Evolutionary conservation across 139 green algal species (phyloP).

Genomic region (Klebsormidium nitens): DNA sequence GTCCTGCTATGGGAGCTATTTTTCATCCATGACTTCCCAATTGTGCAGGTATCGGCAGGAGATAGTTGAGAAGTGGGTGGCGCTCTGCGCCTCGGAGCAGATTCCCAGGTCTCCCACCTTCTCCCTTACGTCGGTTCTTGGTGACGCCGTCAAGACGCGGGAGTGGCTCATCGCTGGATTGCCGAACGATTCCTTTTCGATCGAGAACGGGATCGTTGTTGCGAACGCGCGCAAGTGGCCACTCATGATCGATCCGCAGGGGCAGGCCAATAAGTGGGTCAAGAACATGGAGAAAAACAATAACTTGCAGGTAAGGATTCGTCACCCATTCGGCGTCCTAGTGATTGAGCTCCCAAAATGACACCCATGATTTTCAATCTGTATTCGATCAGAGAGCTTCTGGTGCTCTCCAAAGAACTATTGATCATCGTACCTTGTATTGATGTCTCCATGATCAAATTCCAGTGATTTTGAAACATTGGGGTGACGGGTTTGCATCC

Average conservation of each 20-base stretch:
- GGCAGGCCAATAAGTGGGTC: too few species aligned
- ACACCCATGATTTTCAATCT: too few species aligned
- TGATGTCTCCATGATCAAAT: too few species aligned
- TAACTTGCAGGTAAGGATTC: slow-evolving; percentile 23
- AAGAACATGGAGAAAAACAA: slow-evolving; percentile 44
- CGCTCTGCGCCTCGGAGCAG: slow-evolving; percentile 8
- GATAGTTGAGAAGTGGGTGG: slow-evolving; percentile 25
- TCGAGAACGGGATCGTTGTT: slow-evolving; percentile 48
- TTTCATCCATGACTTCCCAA: neutral
- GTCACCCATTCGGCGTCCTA: too few species aligned
- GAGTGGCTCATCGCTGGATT: slow-evolving; percentile 45
- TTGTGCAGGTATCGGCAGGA: slow-evolving; percentile 26
- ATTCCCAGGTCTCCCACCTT: slow-evolving; percentile 32
- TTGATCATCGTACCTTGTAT: too few species aligned
- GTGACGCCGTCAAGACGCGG: slow-evolving; percentile 43
- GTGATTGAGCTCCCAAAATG: too few species aligned
- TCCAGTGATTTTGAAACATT: too few species aligned
- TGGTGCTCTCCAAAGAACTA: too few species aligned
- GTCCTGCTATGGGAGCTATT: neutral
- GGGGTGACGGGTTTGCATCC: too few species aligned
- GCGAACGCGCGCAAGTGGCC: slow-evolving; percentile 42
- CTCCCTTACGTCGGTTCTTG: slow-evolving; percentile 21
- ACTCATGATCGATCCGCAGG: slow-evolving; percentile 50
- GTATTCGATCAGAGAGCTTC: too few species aligned
- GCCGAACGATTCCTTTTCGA: slow-evolving; percentile 42